Conservation (phyloP, 2,329 filamentous ascomycete genomes). For the Colletotrichum lini region DNA sequence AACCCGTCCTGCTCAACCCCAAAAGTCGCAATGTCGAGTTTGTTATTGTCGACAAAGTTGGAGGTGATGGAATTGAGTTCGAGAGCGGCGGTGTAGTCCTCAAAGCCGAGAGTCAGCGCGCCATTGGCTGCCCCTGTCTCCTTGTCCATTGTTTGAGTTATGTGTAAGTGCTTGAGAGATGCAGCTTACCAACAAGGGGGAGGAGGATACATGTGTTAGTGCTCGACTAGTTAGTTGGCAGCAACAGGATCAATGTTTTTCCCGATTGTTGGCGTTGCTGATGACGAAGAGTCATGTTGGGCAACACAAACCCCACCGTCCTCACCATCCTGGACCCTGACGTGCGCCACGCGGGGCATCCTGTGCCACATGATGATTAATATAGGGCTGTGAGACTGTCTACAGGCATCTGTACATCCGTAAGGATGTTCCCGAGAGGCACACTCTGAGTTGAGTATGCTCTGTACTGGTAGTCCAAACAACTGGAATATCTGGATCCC, state of each 20-base stretch:
- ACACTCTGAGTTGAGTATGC: no score
- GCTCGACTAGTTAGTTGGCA: background rate
- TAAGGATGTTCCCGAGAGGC: no score
- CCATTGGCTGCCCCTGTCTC: slow-evolving; percentile 14
- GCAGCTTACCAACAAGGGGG: background rate
- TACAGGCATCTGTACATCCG: no score
- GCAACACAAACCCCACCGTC: no score
- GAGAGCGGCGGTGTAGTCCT: slow-evolving; percentile 26
- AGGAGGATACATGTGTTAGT: background rate
- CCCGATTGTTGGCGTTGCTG: background rate
- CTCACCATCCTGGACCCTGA: background rate
- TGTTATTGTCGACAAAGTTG: background rate
- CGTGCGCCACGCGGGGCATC: background rate
- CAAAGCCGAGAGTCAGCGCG: slow-evolving; percentile 9
- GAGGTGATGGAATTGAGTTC: slow-evolving; percentile 20
- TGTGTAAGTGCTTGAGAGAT: slow-evolving; percentile 28
- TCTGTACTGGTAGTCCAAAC: no score
- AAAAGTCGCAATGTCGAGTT: background rate
- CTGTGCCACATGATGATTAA: background rate
- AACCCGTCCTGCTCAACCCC: background rate
- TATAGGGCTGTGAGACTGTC: no score
- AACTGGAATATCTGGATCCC: no score
- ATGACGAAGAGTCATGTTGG: background rate
- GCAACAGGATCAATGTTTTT: slow-evolving; percentile 26
- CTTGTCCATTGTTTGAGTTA: slow-evolving; percentile 29